These are phyloP conservation scores for Bocquillonia castaneifolia DNA, from an alignment of 441 rosid species.

Conservation along the genomic window DNA sequence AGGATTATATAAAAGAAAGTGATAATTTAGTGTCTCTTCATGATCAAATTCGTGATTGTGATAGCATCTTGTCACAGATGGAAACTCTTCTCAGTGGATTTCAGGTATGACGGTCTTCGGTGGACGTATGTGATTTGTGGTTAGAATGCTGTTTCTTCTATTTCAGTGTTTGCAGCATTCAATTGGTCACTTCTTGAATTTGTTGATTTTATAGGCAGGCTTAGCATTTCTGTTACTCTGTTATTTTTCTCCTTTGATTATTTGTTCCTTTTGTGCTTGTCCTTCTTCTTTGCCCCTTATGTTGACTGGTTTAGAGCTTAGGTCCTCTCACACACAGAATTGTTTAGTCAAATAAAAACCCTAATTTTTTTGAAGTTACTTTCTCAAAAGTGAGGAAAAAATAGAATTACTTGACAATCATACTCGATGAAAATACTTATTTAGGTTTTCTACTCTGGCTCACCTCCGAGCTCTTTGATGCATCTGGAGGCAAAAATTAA, in stretches of 20 bases:
- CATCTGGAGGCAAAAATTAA: background rate
- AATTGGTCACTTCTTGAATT: background rate
- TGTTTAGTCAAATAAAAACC: background rate
- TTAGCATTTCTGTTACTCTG: background rate
- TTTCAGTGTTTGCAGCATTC: background rate
- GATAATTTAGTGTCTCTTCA: conserved; percentile 94
- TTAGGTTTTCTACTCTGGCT: background rate
- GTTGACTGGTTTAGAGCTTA: background rate
- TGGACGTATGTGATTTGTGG: background rate
- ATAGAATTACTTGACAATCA: background rate
- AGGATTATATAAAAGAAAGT: conserved; percentile 98
- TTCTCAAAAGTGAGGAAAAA: background rate
- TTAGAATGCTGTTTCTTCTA: background rate
- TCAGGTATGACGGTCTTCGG: conserved; percentile 55
- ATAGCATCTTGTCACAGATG: conserved; percentile 89
- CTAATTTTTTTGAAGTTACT: background rate
- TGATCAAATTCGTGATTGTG: conserved; percentile 95
- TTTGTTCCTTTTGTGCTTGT: background rate
- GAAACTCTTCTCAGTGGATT: conserved; percentile 95
- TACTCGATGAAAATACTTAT: background rate
- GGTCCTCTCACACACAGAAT: background rate
- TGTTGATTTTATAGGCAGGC: background rate
- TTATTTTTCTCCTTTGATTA: background rate
- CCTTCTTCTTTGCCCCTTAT: background rate
- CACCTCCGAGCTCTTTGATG: background rate